Percentiles rank a stretch among this genome's conserved stretches.
phyloP scores from a whole-genome alignment of 1,139 yeast species.

The Magnusiomyces paraingens region DNA sequence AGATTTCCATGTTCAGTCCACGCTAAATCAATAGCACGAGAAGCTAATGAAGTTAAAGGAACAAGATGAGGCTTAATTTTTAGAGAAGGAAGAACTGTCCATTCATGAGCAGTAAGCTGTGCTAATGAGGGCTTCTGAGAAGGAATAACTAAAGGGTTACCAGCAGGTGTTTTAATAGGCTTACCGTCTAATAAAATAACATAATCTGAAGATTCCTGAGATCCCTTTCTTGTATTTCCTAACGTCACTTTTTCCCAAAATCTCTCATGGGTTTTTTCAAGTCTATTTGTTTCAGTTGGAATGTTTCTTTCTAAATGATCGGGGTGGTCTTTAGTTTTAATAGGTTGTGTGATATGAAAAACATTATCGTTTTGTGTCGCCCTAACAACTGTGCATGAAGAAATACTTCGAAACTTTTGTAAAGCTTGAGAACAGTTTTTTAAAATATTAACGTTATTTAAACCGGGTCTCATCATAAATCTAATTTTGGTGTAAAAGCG shows the following conservation, averaged over 20 bases:
- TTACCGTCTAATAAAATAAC: slow-evolving; percentile 65
- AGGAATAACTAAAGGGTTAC: slow-evolving; percentile 64
- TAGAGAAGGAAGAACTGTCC: slow-evolving; percentile 68
- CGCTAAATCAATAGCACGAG: slow-evolving; percentile 70
- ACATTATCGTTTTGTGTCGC: not conserved
- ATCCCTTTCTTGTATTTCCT: slow-evolving; percentile 17
- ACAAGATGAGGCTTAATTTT: slow-evolving; percentile 72
- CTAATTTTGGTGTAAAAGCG: too few species aligned
- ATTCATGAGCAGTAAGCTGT: slow-evolving; percentile 73
- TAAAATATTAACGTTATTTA: not conserved
- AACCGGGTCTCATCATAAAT: too few species aligned
- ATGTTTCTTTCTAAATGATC: slow-evolving; percentile 22
- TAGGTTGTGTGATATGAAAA: not conserved
- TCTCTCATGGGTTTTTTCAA: slow-evolving; percentile 62
- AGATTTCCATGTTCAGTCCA: slow-evolving; percentile 22
- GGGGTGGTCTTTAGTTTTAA: slow-evolving; percentile 1
- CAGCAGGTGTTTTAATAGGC: slow-evolving; percentile 79
- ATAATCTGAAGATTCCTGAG: slow-evolving; percentile 24
- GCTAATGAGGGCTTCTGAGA: slow-evolving; percentile 54
- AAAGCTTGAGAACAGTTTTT: not conserved
- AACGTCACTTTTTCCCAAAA: slow-evolving; percentile 82
- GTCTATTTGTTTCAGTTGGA: slow-evolving; percentile 56
- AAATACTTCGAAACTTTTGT: too few species aligned
- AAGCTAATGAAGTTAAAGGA: slow-evolving; percentile 80
- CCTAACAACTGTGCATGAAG: too few species aligned